Percentiles rank a stretch among this genome's conserved stretches.
Evolutionary conservation across 2,329 filamentous ascomycete genomes (phyloP).

Genomic region (Metarhizium brunneum): DNA sequence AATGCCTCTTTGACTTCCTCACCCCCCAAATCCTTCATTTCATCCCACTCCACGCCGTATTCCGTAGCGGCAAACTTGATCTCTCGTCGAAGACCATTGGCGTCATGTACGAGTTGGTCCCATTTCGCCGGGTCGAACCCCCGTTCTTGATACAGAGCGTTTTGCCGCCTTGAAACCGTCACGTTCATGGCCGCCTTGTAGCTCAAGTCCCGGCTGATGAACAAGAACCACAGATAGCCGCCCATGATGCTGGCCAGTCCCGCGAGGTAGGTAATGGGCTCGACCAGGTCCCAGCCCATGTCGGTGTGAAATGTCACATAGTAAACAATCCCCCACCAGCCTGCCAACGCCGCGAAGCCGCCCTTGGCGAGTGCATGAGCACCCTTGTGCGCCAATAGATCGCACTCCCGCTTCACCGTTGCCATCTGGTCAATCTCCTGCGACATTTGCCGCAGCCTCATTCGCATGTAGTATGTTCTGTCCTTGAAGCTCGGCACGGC

Average conservation of each 20-base stretch:
- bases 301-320: constrained; percentile 62
- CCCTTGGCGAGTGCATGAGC: constrained; percentile 73
- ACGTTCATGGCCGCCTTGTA: constrained; percentile 83
- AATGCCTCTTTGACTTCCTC: constrained; percentile 52
- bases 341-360: constrained; percentile 62
- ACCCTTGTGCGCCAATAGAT: constrained; percentile 63
- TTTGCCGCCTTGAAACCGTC: constrained; percentile 71
- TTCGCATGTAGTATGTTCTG: constrained; percentile 79
- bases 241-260: constrained; percentile 80
- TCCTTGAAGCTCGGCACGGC: constrained; percentile 82
- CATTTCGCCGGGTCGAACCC: constrained; percentile 71
- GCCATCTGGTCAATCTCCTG: constrained; percentile 59
- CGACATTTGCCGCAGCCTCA: constrained; percentile 64
- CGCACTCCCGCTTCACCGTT: constrained; percentile 72
- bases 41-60: constrained; percentile 88
- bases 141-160: constrained; percentile 62
- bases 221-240: constrained; percentile 89
- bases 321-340: constrained; percentile 80
- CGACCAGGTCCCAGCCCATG: constrained; percentile 83
- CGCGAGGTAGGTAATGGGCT: constrained; percentile 82
- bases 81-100: constrained; percentile 66
- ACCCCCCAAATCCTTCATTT: constrained; percentile 62
- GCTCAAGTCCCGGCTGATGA: constrained; percentile 80
- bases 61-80: constrained; percentile 74
- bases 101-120: constrained; percentile 72